These are phyloP conservation scores for Teunomyces tritomae DNA, from an alignment of 805 yeast species.

Conservation along the genomic window DNA sequence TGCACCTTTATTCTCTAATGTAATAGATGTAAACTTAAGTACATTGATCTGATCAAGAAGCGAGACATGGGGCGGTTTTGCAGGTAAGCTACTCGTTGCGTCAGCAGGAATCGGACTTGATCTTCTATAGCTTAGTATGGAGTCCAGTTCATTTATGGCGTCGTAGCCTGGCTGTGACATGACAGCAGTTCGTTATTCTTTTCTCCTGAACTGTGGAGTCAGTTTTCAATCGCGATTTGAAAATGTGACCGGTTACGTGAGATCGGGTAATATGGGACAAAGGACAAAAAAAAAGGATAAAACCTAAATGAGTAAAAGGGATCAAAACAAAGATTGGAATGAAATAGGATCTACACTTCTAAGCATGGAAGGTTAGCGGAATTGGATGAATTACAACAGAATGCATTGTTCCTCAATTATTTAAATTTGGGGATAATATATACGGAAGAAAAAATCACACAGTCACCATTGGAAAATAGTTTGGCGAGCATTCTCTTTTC, in stretches of 20 bases:
- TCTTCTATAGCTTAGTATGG: neutral
- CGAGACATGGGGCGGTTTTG: neutral
- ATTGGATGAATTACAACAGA: neutral
- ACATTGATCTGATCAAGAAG: neutral
- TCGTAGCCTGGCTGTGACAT: conserved; percentile 1
- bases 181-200: neutral
- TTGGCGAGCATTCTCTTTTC: neutral
- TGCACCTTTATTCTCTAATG: conserved; percentile 51
- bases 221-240: neutral
- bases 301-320: neutral
- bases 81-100: neutral
- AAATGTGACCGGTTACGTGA: neutral
- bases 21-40: conserved; percentile 9
- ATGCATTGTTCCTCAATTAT: neutral
- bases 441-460: neutral
- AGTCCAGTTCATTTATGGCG: neutral
- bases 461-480: neutral
- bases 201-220: neutral
- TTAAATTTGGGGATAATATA: neutral
- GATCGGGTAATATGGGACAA: neutral
- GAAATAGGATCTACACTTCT: neutral
- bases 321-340: neutral
- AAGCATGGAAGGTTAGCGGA: neutral
- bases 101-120: neutral
- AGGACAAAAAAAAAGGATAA: neutral